These are phyloP conservation scores for Herpetospermum pedunculosum DNA, from an alignment of 306 rosid genomes.

Conservation along the genomic window DNA sequence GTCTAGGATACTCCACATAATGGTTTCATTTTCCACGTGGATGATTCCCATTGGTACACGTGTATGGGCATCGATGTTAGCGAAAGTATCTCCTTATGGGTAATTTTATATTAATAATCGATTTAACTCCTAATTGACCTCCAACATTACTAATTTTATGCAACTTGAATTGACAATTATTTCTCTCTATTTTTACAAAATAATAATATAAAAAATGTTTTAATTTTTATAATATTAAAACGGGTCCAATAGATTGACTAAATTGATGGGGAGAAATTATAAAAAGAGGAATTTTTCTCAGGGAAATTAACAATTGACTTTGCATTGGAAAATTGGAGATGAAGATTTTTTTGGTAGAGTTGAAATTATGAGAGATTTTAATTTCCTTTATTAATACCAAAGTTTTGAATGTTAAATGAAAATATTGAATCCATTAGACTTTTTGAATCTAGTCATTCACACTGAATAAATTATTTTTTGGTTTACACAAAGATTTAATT, in stretches of 20 bases:
- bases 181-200: not conserved
- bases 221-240: not conserved
- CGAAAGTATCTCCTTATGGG: not conserved
- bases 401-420: not conserved
- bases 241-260: not conserved
- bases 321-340: too few relatives aligned
- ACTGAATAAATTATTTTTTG: too few relatives aligned
- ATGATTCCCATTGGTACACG: conserved; percentile 13
- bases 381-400: not conserved
- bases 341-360: not conserved
- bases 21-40: conserved; percentile 16
- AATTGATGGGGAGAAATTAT: not conserved
- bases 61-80: not conserved
- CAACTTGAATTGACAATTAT: not conserved
- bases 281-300: not conserved
- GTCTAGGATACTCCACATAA: conserved; percentile 17
- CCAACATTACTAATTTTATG: not conserved
- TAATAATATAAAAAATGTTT: not conserved
- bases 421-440: not conserved
- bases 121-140: not conserved
- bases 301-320: not conserved
- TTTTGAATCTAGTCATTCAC: not conserved
- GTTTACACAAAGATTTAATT: too few relatives aligned
- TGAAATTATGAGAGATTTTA: not conserved
- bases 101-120: not conserved